These are phyloP conservation scores for Diutina siamensis DNA, from an alignment of 1,139 yeast genomes.

Conservation along the genomic window DNA sequence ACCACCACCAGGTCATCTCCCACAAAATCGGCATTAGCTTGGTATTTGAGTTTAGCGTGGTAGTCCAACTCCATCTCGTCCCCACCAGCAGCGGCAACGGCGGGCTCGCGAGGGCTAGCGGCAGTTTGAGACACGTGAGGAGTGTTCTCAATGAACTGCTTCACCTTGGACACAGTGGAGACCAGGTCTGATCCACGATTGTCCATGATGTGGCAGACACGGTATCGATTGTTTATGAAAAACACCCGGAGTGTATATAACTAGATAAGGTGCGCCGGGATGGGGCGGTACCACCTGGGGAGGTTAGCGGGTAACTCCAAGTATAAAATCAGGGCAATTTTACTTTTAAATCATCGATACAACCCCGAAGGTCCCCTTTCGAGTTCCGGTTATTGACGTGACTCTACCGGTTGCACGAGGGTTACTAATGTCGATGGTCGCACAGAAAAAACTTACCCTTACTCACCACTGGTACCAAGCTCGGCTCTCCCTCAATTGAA, in stretches of 20 bases:
- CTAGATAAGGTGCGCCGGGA: neutral
- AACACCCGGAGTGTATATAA: neutral
- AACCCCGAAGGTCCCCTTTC: no score
- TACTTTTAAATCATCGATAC: no score
- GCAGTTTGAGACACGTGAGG: neutral
- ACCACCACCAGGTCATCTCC: slow-evolving; percentile 16
- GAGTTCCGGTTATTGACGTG: no score
- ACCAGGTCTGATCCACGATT: neutral
- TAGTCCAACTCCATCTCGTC: slow-evolving; percentile 10
- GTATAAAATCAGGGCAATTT: no score
- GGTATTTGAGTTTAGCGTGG: slow-evolving; percentile 24
- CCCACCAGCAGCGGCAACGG: neutral
- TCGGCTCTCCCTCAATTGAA: no score
- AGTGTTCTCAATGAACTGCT: slow-evolving; percentile 1
- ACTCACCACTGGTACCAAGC: no score
- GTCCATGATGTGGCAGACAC: neutral
- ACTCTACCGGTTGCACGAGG: no score
- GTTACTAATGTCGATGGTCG: no score
- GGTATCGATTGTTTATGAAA: neutral
- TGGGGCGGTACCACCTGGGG: no score
- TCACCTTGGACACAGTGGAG: neutral
- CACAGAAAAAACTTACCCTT: neutral
- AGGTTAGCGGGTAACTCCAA: no score
- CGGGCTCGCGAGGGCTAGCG: no score
- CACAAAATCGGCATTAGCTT: slow-evolving; percentile 23